Conservation (phyloP, 108 stramenopile genomes). For the Nitzschia sp. region DNA sequence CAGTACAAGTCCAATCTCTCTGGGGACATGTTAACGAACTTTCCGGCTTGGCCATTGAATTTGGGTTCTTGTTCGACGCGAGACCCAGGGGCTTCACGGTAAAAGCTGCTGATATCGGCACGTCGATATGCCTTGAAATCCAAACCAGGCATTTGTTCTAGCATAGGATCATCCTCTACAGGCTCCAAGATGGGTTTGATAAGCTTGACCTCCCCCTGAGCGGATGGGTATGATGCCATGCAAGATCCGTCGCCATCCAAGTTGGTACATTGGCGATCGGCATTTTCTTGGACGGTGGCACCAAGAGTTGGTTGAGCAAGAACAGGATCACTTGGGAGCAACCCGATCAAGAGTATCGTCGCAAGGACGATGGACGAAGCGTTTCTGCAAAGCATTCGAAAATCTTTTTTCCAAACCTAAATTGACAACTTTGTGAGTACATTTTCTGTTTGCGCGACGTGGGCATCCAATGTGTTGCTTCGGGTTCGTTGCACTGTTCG, state of each 20-base stretch:
- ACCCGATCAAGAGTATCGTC: neutral
- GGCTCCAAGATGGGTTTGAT: slow-evolving; percentile 3
- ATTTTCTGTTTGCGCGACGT: too few relatives aligned
- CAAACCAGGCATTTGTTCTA: slow-evolving; percentile 26
- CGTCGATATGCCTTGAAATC: slow-evolving; percentile 42
- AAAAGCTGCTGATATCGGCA: slow-evolving; percentile 49
- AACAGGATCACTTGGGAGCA: neutral
- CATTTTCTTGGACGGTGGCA: slow-evolving; percentile 5
- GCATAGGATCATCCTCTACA: slow-evolving; percentile 35
- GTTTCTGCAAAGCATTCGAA: too few relatives aligned
- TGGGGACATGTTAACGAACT: slow-evolving; percentile 58
- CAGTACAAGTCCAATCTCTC: slow-evolving; percentile 27
- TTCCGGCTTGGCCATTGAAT: slow-evolving; percentile 52
- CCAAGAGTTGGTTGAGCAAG: slow-evolving; percentile 10
- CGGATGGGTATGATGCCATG: too few relatives aligned
- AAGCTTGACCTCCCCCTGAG: neutral
- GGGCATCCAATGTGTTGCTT: neutral
- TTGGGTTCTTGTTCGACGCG: slow-evolving; percentile 24
- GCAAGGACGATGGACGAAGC: neutral
- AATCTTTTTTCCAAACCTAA: too few relatives aligned
- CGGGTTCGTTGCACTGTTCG: slow-evolving; percentile 9
- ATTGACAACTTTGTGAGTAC: too few relatives aligned
- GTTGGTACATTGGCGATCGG: slow-evolving; percentile 10
- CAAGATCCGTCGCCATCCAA: slow-evolving; percentile 4
- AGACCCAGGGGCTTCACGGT: slow-evolving; percentile 36